Evolutionary conservation across 2,329 filamentous ascomycete species (phyloP).

Genomic region (Fusarium sp.): DNA sequence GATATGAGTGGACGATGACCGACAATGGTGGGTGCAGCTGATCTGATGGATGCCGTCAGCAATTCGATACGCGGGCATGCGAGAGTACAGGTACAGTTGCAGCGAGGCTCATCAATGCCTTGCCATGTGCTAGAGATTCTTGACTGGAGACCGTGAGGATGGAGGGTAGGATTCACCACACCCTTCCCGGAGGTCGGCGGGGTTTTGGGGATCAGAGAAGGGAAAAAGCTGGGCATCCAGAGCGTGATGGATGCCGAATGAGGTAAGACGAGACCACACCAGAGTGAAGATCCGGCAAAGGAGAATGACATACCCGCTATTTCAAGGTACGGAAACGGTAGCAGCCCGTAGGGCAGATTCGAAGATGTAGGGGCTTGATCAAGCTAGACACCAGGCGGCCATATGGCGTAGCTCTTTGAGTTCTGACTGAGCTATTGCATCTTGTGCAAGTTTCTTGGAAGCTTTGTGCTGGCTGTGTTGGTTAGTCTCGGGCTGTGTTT

Average conservation of each 20-base stretch:
- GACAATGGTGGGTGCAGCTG: conserved; percentile 23
- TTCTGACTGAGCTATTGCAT: not conserved
- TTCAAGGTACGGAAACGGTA: conserved; percentile 27
- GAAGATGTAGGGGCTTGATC: not conserved
- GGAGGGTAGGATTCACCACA: conserved; percentile 23
- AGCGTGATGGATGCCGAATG: conserved; percentile 28
- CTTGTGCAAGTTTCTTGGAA: not conserved
- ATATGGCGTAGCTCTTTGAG: conserved; percentile 17
- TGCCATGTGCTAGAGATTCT: conserved; percentile 1
- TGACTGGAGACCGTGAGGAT: conserved; percentile 4
- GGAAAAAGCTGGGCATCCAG: conserved; percentile 4
- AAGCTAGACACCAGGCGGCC: not conserved
- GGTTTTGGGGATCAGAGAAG: conserved; percentile 12
- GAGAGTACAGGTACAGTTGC: not conserved
- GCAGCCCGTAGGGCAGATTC: conserved; percentile 27
- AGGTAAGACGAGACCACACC: conserved; percentile 38
- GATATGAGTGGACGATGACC: conserved; percentile 18
- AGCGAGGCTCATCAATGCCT: conserved; percentile 1
- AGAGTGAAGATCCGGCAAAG: conserved; percentile 32
- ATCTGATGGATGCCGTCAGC: conserved; percentile 28
- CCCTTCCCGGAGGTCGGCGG: conserved; percentile 32
- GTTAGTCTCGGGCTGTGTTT: not conserved
- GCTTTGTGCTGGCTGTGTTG: not conserved
- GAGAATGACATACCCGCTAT: conserved; percentile 3
- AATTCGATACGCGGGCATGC: conserved; percentile 4